Percentiles rank a stretch among this genome's conserved stretches.
Evolutionary conservation across 495 filamentous ascomycete species (phyloP).

Genomic region (Annulohypoxylon bovei): DNA sequence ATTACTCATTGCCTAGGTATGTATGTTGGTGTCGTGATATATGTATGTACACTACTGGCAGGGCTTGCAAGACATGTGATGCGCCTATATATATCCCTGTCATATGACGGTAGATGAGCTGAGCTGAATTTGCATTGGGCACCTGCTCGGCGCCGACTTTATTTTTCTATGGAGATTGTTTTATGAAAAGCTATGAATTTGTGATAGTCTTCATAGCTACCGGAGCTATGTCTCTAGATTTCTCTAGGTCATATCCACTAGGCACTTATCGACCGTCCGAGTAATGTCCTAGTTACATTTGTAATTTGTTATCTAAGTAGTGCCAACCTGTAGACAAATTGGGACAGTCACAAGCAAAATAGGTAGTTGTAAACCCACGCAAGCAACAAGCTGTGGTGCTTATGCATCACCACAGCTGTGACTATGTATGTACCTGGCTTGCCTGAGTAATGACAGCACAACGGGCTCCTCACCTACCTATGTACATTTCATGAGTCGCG

Average conservation of each 20-base stretch:
- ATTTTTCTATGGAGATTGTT: not conserved
- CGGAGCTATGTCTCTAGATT: not conserved
- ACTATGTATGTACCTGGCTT: not conserved
- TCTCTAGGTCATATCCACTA: not conserved
- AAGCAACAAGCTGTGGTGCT: not conserved
- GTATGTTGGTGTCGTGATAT: not conserved
- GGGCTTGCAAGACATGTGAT: constrained; percentile 3
- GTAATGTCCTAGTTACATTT: not conserved
- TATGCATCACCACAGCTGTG: not conserved
- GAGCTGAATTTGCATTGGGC: not conserved
- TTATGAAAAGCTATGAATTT: not conserved
- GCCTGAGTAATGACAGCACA: constrained; percentile 15
- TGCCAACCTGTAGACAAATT: not conserved
- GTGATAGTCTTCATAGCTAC: not conserved
- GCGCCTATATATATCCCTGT: not conserved
- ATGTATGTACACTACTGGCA: not conserved
- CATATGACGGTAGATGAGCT: not conserved
- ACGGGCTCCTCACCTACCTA: not conserved
- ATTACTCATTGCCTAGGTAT: not conserved
- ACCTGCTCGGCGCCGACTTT: not conserved
- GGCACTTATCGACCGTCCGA: not conserved
- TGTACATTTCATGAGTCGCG: constrained; percentile 1
- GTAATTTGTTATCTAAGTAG: not conserved
- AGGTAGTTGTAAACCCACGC: not conserved
- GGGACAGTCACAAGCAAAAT: not conserved